Evolutionary conservation across 352 stramenopile genomes (phyloP).

Genomic region (Chrysophaeum taylorii): DNA sequence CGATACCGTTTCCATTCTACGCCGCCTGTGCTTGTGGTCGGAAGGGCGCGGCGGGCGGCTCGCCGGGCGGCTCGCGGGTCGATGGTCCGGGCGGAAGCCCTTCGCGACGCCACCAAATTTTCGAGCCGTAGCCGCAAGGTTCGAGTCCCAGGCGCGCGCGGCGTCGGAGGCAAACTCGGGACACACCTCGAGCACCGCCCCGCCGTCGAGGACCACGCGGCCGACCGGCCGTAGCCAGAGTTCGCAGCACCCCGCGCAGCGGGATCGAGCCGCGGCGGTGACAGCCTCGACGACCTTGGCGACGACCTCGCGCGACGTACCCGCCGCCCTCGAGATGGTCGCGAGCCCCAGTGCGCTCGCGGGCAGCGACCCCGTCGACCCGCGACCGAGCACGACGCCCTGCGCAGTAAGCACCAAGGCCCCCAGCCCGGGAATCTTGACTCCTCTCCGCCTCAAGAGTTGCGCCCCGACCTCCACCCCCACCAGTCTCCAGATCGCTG

Average conservation of each 20-base stretch:
- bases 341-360: background rate
- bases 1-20: too few relatives aligned
- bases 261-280: background rate
- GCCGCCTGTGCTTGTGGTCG: too few relatives aligned
- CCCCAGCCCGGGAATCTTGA: background rate
- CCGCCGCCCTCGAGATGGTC: background rate
- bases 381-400: background rate
- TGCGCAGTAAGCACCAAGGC: background rate
- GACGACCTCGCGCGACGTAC: background rate
- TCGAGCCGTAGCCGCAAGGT: background rate
- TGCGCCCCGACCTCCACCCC: background rate
- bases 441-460: background rate
- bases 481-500: background rate
- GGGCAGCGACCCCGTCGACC: background rate
- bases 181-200: background rate
- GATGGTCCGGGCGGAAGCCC: background rate
- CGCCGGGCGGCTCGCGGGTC: background rate
- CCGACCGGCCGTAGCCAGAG: constrained; percentile 3
- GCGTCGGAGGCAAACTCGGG: background rate
- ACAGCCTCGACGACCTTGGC: background rate
- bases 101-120: background rate
- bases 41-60: too few relatives aligned
- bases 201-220: background rate
- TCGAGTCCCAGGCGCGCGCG: background rate
- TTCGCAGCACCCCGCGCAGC: background rate